These are phyloP conservation scores for Afroboletus lepidellus DNA, from an alignment of 1,284 basidiomycete genomes.

Conservation along the genomic window DNA sequence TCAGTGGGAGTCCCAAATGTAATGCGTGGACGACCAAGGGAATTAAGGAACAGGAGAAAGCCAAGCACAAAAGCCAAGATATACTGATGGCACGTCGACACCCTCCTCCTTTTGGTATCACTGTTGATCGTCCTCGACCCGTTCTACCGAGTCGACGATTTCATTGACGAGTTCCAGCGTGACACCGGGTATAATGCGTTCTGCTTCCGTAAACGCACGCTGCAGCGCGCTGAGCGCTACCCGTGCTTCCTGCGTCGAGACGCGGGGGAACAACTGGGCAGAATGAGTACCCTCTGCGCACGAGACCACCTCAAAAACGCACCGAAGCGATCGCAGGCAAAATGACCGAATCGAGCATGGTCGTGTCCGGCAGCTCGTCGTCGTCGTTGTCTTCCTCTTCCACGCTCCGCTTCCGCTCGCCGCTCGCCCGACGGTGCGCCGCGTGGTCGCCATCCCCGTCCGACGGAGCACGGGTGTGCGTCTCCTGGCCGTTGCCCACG, in stretches of 20 bases:
- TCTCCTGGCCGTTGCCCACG: conserved; percentile 13
- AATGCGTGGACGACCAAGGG: conserved; percentile 11
- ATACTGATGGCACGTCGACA: background rate
- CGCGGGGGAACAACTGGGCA: conserved; percentile 79
- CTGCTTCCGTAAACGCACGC: conserved; percentile 88
- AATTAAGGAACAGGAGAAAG: conserved; percentile 9
- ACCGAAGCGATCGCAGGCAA: conserved; percentile 91
- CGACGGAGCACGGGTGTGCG: conserved; percentile 45
- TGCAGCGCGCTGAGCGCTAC: conserved; percentile 81
- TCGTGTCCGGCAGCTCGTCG: conserved; percentile 77
- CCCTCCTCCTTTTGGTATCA: conserved; percentile 6
- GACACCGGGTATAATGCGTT: conserved; percentile 83
- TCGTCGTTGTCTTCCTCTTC: conserved; percentile 45
- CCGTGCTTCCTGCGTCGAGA: conserved; percentile 84
- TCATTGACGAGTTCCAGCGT: conserved; percentile 82
- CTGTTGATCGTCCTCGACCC: conserved; percentile 65
- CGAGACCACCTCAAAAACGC: conserved; percentile 30
- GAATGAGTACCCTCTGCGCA: conserved; percentile 4
- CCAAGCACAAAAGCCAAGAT: conserved; percentile 14
- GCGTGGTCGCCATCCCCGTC: conserved; percentile 72
- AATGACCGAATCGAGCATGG: conserved; percentile 93
- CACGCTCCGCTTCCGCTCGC: conserved; percentile 41
- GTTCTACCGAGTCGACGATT: conserved; percentile 89
- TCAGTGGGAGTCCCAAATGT: conserved; percentile 16
- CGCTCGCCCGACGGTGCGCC: conserved; percentile 45